Conservation (phyloP, 768 basidiomycete genomes). For the Pulveroboletus sp. region DNA sequence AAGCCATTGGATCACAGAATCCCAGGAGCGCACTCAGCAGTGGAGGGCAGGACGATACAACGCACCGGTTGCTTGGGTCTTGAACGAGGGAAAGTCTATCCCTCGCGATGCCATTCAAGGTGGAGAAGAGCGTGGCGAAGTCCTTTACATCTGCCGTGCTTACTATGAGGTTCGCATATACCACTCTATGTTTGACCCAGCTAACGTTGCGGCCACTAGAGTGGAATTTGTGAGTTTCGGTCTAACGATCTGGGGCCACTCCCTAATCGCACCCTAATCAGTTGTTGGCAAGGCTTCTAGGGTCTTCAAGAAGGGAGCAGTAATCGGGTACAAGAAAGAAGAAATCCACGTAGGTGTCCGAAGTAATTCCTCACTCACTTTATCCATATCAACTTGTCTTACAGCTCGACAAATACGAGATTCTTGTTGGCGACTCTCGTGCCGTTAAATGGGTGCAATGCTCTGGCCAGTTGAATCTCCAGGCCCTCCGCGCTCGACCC, state of each 20-base stretch:
- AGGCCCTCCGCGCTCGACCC: constrained; percentile 43
- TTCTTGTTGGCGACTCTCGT: constrained; percentile 61
- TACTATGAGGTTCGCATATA: constrained; percentile 49
- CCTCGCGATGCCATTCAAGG: constrained; percentile 57
- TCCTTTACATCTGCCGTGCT: constrained; percentile 57
- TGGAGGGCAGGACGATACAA: constrained; percentile 44
- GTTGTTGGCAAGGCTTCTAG: constrained; percentile 66
- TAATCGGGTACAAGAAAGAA: constrained; percentile 58
- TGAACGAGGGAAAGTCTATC: constrained; percentile 56
- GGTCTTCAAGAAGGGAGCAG: constrained; percentile 57
- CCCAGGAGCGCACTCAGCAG: constrained; percentile 49
- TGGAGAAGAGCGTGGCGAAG: constrained; percentile 50
- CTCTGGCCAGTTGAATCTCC: constrained; percentile 44
- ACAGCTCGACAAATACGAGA: constrained; percentile 63
- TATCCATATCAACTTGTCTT: not conserved
- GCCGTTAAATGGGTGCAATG: constrained; percentile 58
- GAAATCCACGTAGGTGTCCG: constrained; percentile 52
- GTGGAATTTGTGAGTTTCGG: constrained; percentile 47
- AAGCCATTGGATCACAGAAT: constrained; percentile 55
- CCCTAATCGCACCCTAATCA: constrained; percentile 23
- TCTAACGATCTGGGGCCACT: not conserved
- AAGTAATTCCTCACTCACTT: not conserved
- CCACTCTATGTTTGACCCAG: not conserved
- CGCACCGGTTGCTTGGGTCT: constrained; percentile 59
- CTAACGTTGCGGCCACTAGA: constrained; percentile 33